Conservation (phyloP, 345 rosid genomes). For the Gossypium mustelinum region DNA sequence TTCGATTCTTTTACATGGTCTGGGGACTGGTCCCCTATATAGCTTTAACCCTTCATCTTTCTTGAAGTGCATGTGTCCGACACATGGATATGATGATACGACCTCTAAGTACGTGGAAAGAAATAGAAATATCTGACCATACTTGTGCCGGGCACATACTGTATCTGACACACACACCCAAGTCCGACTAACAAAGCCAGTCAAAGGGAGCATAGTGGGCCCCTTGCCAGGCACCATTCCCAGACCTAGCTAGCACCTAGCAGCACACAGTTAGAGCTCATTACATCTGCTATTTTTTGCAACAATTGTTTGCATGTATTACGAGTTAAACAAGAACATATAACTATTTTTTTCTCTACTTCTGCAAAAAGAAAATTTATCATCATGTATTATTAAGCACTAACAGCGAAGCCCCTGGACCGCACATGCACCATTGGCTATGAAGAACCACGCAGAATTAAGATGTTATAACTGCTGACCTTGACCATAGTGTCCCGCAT, state of each 20-base stretch:
- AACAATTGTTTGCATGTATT: background rate
- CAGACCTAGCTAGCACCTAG: background rate
- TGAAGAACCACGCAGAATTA: background rate
- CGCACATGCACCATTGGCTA: background rate
- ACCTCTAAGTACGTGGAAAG: background rate
- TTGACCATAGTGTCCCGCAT: conserved; percentile 92
- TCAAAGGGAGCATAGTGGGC: background rate
- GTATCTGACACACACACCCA: background rate
- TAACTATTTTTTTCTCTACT: background rate
- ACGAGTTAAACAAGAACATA: background rate
- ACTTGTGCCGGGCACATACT: background rate
- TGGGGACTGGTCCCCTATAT: background rate
- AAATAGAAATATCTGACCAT: background rate
- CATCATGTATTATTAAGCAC: background rate
- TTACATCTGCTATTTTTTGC: background rate
- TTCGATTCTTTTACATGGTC: background rate
- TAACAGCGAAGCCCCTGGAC: background rate
- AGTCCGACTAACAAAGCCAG: background rate
- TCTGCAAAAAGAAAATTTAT: background rate
- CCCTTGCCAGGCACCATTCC: no score
- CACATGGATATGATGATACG: background rate
- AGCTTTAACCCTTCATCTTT: background rate
- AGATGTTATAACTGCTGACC: conserved; percentile 40
- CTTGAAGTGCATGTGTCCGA: background rate
- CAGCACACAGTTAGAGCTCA: background rate